Conservation (phyloP, 2,329 filamentous ascomycete species). For the Knufia fluminis region DNA sequence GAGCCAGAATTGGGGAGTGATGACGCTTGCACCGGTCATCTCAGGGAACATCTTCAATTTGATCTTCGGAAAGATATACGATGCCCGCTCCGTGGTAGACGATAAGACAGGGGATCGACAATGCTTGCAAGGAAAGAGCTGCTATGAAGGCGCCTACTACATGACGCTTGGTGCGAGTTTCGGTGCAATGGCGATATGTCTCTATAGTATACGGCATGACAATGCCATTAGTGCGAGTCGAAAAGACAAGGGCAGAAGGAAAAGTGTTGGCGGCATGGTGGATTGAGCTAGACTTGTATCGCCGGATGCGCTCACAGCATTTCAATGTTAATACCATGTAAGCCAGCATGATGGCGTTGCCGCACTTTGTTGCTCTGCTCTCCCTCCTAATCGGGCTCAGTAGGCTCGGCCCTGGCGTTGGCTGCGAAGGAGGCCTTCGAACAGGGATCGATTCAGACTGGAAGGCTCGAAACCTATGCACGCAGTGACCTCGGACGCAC, state of each 20-base stretch:
- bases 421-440: no score
- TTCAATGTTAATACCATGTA: no score
- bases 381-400: no score
- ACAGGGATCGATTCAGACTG: no score
- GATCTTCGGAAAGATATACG: constrained; percentile 76
- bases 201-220: constrained; percentile 35
- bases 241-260: constrained; percentile 11
- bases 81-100: constrained; percentile 63
- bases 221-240: constrained; percentile 24
- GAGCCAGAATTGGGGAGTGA: constrained; percentile 91
- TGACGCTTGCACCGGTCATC: constrained; percentile 80
- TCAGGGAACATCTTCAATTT: constrained; percentile 89
- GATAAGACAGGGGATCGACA: constrained; percentile 56
- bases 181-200: constrained; percentile 7
- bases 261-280: no score
- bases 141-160: constrained; percentile 73
- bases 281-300: no score
- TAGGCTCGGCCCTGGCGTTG: no score
- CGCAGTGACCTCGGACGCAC: no score
- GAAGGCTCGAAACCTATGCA: no score
- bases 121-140: constrained; percentile 68
- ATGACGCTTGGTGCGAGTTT: constrained; percentile 45
- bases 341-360: no score
- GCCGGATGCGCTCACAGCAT: no score
- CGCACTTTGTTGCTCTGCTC: no score